Base-by-base conservation (phyloP, 2,329 filamentous ascomycete species). In the Rhynchosporium graminicola region DNA sequence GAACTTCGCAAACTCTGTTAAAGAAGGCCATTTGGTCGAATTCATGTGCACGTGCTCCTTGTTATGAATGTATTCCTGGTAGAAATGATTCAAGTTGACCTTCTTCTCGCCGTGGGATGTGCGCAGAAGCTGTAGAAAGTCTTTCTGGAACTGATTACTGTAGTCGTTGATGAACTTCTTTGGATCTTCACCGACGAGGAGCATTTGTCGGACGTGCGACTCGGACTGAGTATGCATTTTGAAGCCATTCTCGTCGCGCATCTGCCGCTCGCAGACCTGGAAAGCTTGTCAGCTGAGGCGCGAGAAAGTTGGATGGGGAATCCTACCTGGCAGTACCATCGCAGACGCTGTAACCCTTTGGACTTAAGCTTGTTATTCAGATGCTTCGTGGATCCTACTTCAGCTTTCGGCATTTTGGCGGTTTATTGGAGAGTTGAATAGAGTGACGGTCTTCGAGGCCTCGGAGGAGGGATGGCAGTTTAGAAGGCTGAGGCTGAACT, bases 11-110 rank as follows among this genome's bases (percentile, higher is more conserved):
- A 97, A 96, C 70, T 98, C 92, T 2, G 92, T 94, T 69, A 99
- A 78, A 59, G 86, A 91, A 3, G 88, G 85, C 92, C 92, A 98
- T 71, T 89, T 88, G 0, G 95, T 98, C 7, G 92, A 82, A 76
- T 97, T 97, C 90, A 98, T 92, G 74, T 98, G 95, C 8, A 95
- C 80, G 74, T 98, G 94, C 71, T 92, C 83, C 75, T 93, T 92
- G 69, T 94, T 89, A 15, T 86, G 83, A 69, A 98, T 97, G 71
- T 96, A 95, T 73, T 93, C 88, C 74, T 98, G 92, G 77, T 99
- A 99, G 75, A 98, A 98, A 65, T 91, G 87, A 73, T 99, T 99
- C 57, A 93, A 85, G 40, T 93, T 84, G 1, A 98, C 87, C 70
- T 87, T 84, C 76, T 99, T 99, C 77, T 97, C 92, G 66, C 92